These are phyloP conservation scores for Sugiyamaella novakii DNA, from an alignment of 1,139 yeast genomes.

Conservation along the genomic window DNA sequence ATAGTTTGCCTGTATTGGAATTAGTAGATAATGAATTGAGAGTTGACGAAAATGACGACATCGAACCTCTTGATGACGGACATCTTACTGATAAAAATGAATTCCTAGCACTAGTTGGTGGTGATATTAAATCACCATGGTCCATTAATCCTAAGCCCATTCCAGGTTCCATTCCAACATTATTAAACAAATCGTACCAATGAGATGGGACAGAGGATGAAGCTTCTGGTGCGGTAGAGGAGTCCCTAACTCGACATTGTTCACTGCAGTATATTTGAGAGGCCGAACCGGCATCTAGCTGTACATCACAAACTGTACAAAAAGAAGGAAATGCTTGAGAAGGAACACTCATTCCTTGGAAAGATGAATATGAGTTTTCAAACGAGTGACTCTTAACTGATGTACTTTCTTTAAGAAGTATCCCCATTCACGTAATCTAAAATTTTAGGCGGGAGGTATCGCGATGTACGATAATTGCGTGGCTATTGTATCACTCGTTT, in stretches of 20 bases:
- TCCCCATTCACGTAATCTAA: no score
- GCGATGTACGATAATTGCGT: no score
- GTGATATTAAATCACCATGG: constrained; percentile 9
- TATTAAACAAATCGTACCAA: constrained; percentile 18
- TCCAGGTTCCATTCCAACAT: constrained; percentile 9
- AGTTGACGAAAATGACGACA: constrained; percentile 14
- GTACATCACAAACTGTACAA: constrained; percentile 42
- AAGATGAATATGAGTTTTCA: not conserved
- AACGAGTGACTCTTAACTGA: not conserved
- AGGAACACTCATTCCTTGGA: constrained; percentile 11
- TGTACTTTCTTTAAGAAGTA: not conserved
- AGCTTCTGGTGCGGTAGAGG: constrained; percentile 14
- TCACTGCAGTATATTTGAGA: constrained; percentile 40
- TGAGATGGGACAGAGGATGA: constrained; percentile 16
- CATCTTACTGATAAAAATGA: constrained; percentile 12
- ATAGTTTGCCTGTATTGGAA: constrained; percentile 3
- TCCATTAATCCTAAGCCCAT: constrained; percentile 9
- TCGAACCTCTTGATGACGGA: constrained; percentile 14
- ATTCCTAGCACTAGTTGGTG: constrained; percentile 5
- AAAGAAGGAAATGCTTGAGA: constrained; percentile 35
- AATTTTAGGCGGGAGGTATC: no score
- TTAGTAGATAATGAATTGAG: no score
- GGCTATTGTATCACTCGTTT: no score
- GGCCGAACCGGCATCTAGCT: constrained; percentile 29
- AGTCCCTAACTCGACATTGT: constrained; percentile 35